A percentile compares a stretch with the other conserved stretches of the same genome.
phyloP scores from a whole-genome alignment of 805 yeast genomes.

The Saturnispora sekii region DNA sequence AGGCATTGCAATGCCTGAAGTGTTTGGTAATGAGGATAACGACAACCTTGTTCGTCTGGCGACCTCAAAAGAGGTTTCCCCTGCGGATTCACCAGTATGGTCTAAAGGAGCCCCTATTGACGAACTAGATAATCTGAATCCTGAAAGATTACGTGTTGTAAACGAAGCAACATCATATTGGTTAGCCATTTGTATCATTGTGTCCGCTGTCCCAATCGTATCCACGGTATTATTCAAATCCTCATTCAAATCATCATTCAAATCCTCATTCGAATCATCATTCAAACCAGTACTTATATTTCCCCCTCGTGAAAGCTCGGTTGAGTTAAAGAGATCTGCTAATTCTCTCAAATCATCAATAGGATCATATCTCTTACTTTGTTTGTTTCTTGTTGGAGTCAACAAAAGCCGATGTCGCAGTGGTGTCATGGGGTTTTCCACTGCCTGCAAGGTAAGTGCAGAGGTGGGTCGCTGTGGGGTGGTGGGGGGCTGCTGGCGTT shows the following conservation, averaged over 20 bases:
- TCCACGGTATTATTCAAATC: neutral
- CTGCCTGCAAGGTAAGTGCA: slow-evolving; percentile 24
- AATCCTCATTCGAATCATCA: neutral
- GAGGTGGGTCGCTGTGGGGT: slow-evolving; percentile 22
- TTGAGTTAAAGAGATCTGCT: slow-evolving; percentile 22
- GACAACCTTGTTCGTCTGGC: slow-evolving; percentile 16
- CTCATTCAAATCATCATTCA: neutral
- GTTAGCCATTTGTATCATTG: neutral
- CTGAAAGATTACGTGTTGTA: slow-evolving; percentile 3
- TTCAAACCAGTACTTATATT: neutral
- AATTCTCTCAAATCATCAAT: slow-evolving; percentile 22
- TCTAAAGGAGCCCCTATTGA: neutral
- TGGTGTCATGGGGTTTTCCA: slow-evolving; percentile 25
- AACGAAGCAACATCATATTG: slow-evolving; percentile 3
- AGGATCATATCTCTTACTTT: slow-evolving; percentile 24
- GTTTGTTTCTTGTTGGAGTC: slow-evolving; percentile 21
- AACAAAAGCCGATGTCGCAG: slow-evolving; percentile 21
- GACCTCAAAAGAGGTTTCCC: slow-evolving; percentile 17
- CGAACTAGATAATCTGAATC: slow-evolving; percentile 4
- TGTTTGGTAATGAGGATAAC: slow-evolving; percentile 19
- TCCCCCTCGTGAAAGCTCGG: no score
- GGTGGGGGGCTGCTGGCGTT: slow-evolving; percentile 11
- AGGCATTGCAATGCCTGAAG: slow-evolving; percentile 27
- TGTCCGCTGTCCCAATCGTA: neutral
- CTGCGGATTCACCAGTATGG: slow-evolving; percentile 10